Base-by-base conservation (phyloP, 75 land plant species). In the Picea sitchensis region DNA sequence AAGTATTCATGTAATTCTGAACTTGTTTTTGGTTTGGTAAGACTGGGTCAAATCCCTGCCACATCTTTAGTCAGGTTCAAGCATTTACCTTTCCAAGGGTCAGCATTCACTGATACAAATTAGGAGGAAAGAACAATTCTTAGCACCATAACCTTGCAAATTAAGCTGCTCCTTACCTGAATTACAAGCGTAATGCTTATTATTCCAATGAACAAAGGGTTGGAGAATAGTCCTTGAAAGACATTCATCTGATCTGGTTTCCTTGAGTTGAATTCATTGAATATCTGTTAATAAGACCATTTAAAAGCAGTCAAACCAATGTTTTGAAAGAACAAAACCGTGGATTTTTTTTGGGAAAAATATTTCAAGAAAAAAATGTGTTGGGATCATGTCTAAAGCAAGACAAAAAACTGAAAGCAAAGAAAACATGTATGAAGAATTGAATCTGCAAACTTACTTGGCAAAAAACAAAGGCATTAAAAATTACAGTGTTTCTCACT, bases 201-300 rank as follows among this genome's bases (percentile, higher is more conserved):
- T 59, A 95, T 97, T 14, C 87, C 88, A 64, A 95, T 81, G 74
- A 95, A 97, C 34, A 97, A 81, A 47, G 56, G 71, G 79, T 90
- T 97, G 57, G 74, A 85, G 2, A 83, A 80, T 9, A 97, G 80
- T 31, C 98, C 99, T 15, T 64, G 65, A 61, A 95, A 95, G 75
- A 95, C 84, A 76, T 97, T 97, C 44, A 86, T 65, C 61, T 95
- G 85, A 65, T 92, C 94, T 31, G 98, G 98, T 80, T 93, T 92
- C 51, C 99, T 82, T 13, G 96, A 91, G 82, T 97, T 97, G 76
- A 97, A 87, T 73, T 95, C 99, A 77, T 97, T 97, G 80, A 93
- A 95, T 56, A 97, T 83, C 99, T 97, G 85, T 38, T 44, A n/a
- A 71, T 20, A 17, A 15, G 20, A 71, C 4, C 23, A 41, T 44